Evolutionary conservation across 2,329 filamentous ascomycete genomes (phyloP).

Genomic region (Diaporthe amygdali): DNA sequence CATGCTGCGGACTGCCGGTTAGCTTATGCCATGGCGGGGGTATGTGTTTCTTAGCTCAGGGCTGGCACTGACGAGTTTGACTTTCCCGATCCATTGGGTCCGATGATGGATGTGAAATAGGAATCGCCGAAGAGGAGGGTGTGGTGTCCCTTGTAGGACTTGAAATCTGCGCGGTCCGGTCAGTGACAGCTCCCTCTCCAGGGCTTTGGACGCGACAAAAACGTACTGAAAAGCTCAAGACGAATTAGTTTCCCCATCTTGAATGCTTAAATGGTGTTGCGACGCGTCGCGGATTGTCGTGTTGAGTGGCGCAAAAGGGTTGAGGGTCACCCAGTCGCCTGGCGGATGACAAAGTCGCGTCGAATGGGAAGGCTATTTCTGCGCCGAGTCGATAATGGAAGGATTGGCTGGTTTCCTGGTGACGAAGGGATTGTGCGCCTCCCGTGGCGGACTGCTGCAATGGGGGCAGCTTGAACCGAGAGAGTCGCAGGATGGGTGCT

Average conservation of each 20-base stretch:
- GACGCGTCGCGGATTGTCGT: constrained; percentile 15
- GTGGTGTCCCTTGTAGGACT: constrained; percentile 98
- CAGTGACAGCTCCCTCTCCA: constrained; percentile 11
- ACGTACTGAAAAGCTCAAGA: constrained; percentile 89
- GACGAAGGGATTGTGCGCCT: background rate
- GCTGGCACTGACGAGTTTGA: constrained; percentile 81
- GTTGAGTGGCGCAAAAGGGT: background rate
- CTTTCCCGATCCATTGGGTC: constrained; percentile 98
- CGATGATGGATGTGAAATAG: constrained; percentile 99
- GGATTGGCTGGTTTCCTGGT: background rate
- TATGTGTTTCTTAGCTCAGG: constrained; percentile 16
- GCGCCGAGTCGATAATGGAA: background rate
- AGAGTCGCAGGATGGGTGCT: background rate
- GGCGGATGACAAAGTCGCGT: background rate
- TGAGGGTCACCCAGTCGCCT: background rate
- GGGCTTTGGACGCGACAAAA: background rate
- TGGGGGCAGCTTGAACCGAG: background rate
- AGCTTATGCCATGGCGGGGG: constrained; percentile 25
- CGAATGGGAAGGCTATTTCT: background rate
- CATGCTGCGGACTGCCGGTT: constrained; percentile 68
- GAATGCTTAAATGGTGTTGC: constrained; percentile 33
- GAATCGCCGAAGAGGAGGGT: constrained; percentile 93
- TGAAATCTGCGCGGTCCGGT: constrained; percentile 75
- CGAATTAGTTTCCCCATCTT: constrained; percentile 96
- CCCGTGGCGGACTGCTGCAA: constrained; percentile 10